Conservation (phyloP, 306 rosid species). For the Casuarina glauca region DNA sequence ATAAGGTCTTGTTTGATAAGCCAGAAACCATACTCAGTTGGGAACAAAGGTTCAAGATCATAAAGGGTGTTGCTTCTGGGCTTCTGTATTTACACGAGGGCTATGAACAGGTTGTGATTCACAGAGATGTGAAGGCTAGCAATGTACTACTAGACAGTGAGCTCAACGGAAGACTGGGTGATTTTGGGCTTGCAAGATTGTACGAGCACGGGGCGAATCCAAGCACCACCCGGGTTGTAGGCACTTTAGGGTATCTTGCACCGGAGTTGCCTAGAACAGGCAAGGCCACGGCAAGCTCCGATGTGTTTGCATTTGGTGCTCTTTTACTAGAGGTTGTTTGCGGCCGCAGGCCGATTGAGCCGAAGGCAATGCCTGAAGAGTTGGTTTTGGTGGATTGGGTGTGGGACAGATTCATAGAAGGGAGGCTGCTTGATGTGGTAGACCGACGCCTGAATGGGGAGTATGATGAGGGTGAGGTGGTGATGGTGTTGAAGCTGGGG, state of each 20-base stretch:
- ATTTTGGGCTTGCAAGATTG: slow-evolving; percentile 73
- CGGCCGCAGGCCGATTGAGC: slow-evolving; percentile 78
- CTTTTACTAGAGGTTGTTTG: slow-evolving; percentile 69
- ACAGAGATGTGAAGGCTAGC: slow-evolving; percentile 84
- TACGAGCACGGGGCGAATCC: slow-evolving; percentile 81
- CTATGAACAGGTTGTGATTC: slow-evolving; percentile 74
- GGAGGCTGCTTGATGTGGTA: slow-evolving; percentile 47
- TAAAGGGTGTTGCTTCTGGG: slow-evolving; percentile 76
- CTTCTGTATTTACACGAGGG: slow-evolving; percentile 80
- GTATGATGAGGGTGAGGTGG: slow-evolving; percentile 44
- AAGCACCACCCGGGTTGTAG: slow-evolving; percentile 78
- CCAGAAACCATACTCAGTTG: slow-evolving; percentile 51
- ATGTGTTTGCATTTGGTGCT: slow-evolving; percentile 76
- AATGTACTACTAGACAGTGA: slow-evolving; percentile 73
- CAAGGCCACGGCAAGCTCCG: slow-evolving; percentile 65
- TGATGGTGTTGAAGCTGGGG: slow-evolving; percentile 64
- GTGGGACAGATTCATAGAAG: slow-evolving; percentile 62
- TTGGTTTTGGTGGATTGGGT: slow-evolving; percentile 78
- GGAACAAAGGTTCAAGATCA: slow-evolving; percentile 71
- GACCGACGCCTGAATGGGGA: slow-evolving; percentile 51
- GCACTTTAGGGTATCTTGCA: slow-evolving; percentile 80
- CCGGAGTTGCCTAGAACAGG: slow-evolving; percentile 83
- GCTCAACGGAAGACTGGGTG: slow-evolving; percentile 71
- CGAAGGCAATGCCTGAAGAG: slow-evolving; percentile 51
- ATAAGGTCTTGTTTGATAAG: slow-evolving; percentile 57